Percentiles rank a stretch among this genome's conserved stretches.
Evolutionary conservation across 495 filamentous ascomycete genomes (phyloP).

Genomic region (Xanthoparmelia taractica): DNA sequence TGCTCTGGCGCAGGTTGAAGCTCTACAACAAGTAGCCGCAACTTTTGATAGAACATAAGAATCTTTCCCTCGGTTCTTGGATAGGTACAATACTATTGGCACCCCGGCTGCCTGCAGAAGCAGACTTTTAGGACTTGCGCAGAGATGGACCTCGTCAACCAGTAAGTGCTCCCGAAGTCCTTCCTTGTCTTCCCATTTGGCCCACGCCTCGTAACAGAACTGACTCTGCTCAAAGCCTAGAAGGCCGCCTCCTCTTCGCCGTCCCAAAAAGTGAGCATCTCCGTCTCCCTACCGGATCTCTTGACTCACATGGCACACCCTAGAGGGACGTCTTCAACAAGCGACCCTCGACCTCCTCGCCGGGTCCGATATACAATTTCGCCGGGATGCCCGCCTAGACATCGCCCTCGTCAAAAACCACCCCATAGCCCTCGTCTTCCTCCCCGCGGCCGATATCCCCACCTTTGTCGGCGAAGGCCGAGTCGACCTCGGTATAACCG

Average conservation of each 20-base stretch:
- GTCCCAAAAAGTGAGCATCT: slow-evolving; percentile 80
- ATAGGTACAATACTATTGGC: no score
- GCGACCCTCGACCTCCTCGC: slow-evolving; percentile 78
- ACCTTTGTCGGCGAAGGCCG: slow-evolving; percentile 92
- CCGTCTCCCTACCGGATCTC: not conserved
- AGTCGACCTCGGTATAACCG: slow-evolving; percentile 92
- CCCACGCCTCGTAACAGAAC: slow-evolving; percentile 8
- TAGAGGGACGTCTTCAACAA: slow-evolving; percentile 88
- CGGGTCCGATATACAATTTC: slow-evolving; percentile 93
- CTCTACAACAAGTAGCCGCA: not conserved
- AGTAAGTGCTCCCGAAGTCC: slow-evolving; percentile 49
- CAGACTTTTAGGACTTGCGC: not conserved
- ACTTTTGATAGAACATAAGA: not conserved
- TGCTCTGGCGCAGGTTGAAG: not conserved
- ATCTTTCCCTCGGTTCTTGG: not conserved
- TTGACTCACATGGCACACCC: slow-evolving; percentile 7
- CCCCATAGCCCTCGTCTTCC: slow-evolving; percentile 91
- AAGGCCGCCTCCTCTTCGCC: slow-evolving; percentile 89
- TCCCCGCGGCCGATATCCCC: slow-evolving; percentile 93
- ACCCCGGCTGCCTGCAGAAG: not conserved
- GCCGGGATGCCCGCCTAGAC: slow-evolving; percentile 83
- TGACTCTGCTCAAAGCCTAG: slow-evolving; percentile 56
- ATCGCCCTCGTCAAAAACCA: slow-evolving; percentile 95
- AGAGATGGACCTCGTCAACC: slow-evolving; percentile 75
- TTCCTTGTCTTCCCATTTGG: not conserved